Evolutionary conservation across 257 asterid genomes (phyloP).

Genomic region (Dorcoceras hygrometricum): DNA sequence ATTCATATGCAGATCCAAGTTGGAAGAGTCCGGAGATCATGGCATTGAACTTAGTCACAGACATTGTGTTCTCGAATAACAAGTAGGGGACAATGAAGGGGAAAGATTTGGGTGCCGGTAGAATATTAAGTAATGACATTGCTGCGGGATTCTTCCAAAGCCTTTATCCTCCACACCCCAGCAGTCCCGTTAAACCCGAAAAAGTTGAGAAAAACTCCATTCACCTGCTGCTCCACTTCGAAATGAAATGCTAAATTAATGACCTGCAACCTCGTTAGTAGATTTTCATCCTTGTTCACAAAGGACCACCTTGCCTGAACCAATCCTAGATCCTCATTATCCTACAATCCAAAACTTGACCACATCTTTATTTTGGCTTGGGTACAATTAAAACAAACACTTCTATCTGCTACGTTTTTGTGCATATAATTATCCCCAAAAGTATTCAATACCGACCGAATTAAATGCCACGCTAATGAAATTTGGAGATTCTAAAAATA

Average conservation of each 20-base stretch:
- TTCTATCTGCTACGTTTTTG: too few relatives aligned
- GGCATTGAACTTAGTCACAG: slow-evolving; percentile 24
- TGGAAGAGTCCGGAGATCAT: slow-evolving; percentile 26
- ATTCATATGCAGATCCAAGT: slow-evolving; percentile 26
- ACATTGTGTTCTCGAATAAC: slow-evolving; percentile 24
- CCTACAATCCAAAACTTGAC: slow-evolving; percentile 13
- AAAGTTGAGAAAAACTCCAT: slow-evolving; percentile 23
- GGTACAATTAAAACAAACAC: too few relatives aligned
- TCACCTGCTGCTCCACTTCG: slow-evolving; percentile 28
- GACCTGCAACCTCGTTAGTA: slow-evolving; percentile 23
- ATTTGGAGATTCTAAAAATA: too few relatives aligned
- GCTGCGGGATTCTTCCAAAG: slow-evolving; percentile 24
- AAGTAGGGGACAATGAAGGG: slow-evolving; percentile 28
- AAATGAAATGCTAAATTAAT: slow-evolving; percentile 27
- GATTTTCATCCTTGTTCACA: slow-evolving; percentile 27
- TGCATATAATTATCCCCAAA: too few relatives aligned
- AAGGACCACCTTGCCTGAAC: slow-evolving; percentile 27
- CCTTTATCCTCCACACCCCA: slow-evolving; percentile 28
- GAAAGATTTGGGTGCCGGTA: slow-evolving; percentile 22
- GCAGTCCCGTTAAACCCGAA: slow-evolving; percentile 26
- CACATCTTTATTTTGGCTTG: too few relatives aligned
- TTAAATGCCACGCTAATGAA: too few relatives aligned
- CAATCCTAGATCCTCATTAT: slow-evolving; percentile 22
- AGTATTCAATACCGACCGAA: too few relatives aligned
- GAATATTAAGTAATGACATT: slow-evolving; percentile 24